Evolutionary conservation across 2,329 filamentous ascomycete species (phyloP).

Genomic region (Zymoseptoria tritici): DNA sequence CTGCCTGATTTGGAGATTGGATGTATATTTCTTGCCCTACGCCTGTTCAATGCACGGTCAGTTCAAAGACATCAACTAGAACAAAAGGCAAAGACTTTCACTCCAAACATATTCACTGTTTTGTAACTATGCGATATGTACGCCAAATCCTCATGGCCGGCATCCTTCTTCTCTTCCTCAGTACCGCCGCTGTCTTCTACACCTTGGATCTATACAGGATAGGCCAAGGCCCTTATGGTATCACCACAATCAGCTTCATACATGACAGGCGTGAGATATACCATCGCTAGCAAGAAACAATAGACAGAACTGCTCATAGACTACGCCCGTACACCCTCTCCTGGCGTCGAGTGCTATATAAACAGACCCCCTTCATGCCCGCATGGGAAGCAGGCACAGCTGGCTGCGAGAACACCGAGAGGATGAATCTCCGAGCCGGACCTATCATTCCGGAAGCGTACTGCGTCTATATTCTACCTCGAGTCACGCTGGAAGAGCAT

Average conservation of each 20-base stretch:
- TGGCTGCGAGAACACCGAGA: neutral
- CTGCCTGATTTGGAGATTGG: neutral
- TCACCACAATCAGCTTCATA: neutral
- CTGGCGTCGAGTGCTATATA: neutral
- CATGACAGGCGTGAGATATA: neutral
- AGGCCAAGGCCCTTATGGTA: neutral
- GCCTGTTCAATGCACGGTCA: too few relatives aligned
- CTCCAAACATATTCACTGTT: too few relatives aligned
- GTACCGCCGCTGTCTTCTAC: neutral
- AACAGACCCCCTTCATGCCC: neutral
- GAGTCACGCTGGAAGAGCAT: neutral
- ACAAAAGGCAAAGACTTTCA: too few relatives aligned
- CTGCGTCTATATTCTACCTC: neutral
- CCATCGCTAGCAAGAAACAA: neutral
- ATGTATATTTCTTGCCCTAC: too few relatives aligned
- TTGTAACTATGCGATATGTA: too few relatives aligned
- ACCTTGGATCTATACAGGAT: neutral
- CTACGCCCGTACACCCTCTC: neutral
- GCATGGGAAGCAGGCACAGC: neutral
- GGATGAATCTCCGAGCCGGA: neutral
- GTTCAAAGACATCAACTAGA: too few relatives aligned
- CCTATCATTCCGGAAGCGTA: neutral
- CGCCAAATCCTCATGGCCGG: too few relatives aligned
- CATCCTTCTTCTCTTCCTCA: neutral
- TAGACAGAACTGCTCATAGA: neutral